phyloP scores from a whole-genome alignment of 176 grass and related monocot species.

The Neostapfia colusana region DNA sequence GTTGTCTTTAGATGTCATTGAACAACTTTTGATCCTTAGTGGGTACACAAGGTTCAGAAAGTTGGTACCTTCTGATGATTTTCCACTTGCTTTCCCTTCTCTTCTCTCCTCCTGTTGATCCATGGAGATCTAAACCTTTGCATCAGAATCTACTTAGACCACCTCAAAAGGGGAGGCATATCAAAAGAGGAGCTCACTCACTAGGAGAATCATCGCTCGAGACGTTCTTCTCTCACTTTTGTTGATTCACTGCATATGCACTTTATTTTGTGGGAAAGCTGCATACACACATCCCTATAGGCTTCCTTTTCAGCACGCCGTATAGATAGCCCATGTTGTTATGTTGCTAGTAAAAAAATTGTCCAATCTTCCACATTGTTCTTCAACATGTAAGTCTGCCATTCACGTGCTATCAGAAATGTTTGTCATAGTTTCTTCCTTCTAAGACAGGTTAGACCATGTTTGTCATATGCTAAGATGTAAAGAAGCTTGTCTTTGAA shows the following conservation, averaged over 20 bases:
- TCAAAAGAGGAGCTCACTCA: conserved; percentile 40
- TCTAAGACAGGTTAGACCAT: background rate
- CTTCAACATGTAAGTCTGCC: conserved; percentile 7
- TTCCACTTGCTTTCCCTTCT: conserved; percentile 24
- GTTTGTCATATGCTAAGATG: background rate
- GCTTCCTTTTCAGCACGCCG: conserved; percentile 37
- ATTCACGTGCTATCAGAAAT: conserved; percentile 1
- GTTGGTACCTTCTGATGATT: conserved; percentile 51
- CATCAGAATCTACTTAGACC: conserved; percentile 48
- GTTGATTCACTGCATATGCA: conserved; percentile 47
- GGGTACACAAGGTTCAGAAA: conserved; percentile 41
- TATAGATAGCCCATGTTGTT: conserved; percentile 38
- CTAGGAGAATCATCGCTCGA: conserved; percentile 35
- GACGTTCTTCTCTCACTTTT: conserved; percentile 43
- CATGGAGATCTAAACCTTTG: conserved; percentile 43
- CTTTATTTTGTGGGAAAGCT: background rate
- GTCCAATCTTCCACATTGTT: conserved; percentile 12
- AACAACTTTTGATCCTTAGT: conserved; percentile 25
- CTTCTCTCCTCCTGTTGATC: conserved; percentile 32
- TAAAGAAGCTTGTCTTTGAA: background rate
- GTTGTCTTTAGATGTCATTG: conserved; percentile 21
- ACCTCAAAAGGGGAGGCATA: conserved; percentile 35
- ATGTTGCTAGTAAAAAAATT: conserved; percentile 37
- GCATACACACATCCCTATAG: conserved; percentile 26
- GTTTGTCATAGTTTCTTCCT: background rate